Evolutionary conservation across 2,329 filamentous ascomycete species (phyloP).

Genomic region (Grosmannia huntii): DNA sequence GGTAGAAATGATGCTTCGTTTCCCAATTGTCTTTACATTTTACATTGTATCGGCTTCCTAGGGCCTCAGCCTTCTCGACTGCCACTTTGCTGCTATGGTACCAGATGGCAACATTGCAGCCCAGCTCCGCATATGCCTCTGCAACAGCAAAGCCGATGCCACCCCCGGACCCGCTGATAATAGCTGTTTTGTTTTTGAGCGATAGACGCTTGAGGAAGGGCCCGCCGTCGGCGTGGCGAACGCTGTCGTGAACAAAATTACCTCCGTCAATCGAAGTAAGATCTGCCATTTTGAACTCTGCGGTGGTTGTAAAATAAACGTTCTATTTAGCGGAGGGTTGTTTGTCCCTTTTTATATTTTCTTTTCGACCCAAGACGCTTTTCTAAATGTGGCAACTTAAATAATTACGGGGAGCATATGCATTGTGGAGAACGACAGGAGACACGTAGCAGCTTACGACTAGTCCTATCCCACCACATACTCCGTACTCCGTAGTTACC

Average conservation of each 20-base stretch:
- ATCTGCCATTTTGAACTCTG: background rate
- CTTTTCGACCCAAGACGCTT: too few species aligned
- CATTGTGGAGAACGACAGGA: too few species aligned
- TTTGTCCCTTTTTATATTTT: too few species aligned
- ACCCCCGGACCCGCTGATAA: slow-evolving; percentile 53
- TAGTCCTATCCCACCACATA: too few species aligned
- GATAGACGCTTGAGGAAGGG: slow-evolving; percentile 51
- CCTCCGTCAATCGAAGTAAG: slow-evolving; percentile 24
- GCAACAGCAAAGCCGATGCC: slow-evolving; percentile 57
- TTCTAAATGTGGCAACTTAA: too few species aligned
- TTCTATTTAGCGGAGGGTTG: too few species aligned
- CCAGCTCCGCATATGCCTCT: slow-evolving; percentile 53
- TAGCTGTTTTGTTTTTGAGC: slow-evolving; percentile 55
- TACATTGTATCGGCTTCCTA: slow-evolving; percentile 53
- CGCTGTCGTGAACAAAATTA: slow-evolving; percentile 45
- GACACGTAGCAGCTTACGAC: too few species aligned
- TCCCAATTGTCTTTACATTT: slow-evolving; percentile 38
- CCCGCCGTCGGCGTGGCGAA: slow-evolving; percentile 31
- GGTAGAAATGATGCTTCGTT: background rate
- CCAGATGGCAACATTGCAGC: slow-evolving; percentile 60
- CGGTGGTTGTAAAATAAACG: background rate
- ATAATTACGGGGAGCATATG: too few species aligned
- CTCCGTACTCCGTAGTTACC: too few species aligned
- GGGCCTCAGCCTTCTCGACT: slow-evolving; percentile 45
- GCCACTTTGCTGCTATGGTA: slow-evolving; percentile 59